Evolutionary conservation across 768 basidiomycete genomes (phyloP), one percentile per base, ranked within the genome.

Genomic region (Kwoniella europaea): DNA sequence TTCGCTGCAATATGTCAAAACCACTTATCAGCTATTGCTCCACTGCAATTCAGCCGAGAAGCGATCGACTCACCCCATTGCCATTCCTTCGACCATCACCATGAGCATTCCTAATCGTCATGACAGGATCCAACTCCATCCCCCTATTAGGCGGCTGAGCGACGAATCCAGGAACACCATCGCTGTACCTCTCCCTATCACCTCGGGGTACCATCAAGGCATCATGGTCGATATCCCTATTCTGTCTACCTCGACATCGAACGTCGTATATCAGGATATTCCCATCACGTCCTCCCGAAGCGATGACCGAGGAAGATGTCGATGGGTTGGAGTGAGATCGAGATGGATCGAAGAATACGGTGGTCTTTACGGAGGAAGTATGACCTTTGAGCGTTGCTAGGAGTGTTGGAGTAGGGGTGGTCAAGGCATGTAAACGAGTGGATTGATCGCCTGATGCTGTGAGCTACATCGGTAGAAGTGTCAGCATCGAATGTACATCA

Each of bases 251-350:
- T 24, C 62, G 46, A 66, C 73, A 76, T 54, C 82, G 73, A 27
- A 83, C 54, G 66, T 83, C 82, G 64, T 72, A 83, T 7, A 83
- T 79, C 35, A 78, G 62, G 67, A 83, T 83, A 53, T 82, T 79
- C 2, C 82, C 82, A 65, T 83, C 82, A 5, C 82, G 66, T 15
- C 81, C 82, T 2, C 71, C 78, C 0, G 81, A 75, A 1, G 80
- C 77, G 20, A 82, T 67, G 22, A 80, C 68, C 22, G 66, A 72
- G 13, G 76, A 77, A 5, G 54, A 35, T 2, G 53, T 27, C 18
- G 68, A 70, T 4, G 74, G 63, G 29, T 74, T 71, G 29, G 44
- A 35, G 18, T 65, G 66, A 7, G 72, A 71, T 60, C 79, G 69
- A 0, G 74, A 71, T 7, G 79, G 76, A 71, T 82, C 79, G 56